Conservation (phyloP, 164 flowering plant genomes). For the Liriodendron chinense region DNA sequence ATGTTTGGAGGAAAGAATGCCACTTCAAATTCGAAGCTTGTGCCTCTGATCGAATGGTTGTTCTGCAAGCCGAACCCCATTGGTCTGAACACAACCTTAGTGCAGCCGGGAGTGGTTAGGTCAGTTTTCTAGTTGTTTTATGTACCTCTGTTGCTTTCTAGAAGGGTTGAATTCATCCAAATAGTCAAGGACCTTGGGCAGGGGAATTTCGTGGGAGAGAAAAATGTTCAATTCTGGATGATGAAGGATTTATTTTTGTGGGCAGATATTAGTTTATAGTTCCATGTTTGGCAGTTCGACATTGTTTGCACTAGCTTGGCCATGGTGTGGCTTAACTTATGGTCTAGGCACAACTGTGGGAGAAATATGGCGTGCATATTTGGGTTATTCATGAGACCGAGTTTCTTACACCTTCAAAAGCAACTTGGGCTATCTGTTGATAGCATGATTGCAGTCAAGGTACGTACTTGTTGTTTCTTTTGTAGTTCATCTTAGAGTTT, state of each 20-base stretch:
- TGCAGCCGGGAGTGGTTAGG: conserved; percentile 82
- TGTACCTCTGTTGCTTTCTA: conserved; percentile 67
- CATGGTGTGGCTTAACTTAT: too few species aligned
- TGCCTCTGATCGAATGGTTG: conserved; percentile 78
- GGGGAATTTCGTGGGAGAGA: conserved; percentile 73
- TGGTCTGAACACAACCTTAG: conserved; percentile 74
- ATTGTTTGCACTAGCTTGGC: not conserved
- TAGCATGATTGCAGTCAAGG: too few species aligned
- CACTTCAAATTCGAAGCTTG: conserved; percentile 46
- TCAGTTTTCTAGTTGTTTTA: conserved; percentile 84
- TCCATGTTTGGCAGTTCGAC: not conserved
- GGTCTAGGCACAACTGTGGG: not conserved
- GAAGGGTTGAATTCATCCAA: conserved; percentile 68
- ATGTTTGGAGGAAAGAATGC: conserved; percentile 64
- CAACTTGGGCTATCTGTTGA: too few species aligned
- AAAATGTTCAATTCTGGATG: conserved; percentile 78
- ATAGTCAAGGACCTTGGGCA: conserved; percentile 74
- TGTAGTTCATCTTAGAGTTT: too few species aligned
- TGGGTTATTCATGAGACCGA: conserved; percentile 2
- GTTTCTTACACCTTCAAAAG: not conserved
- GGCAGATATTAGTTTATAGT: conserved; percentile 45
- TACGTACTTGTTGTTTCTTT: too few species aligned
- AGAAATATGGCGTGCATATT: not conserved
- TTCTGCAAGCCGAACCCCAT: conserved; percentile 85
- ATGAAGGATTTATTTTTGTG: conserved; percentile 63